Evolutionary conservation across 352 stramenopile genomes (phyloP).

Genomic region (Pythium sukuiense): DNA sequence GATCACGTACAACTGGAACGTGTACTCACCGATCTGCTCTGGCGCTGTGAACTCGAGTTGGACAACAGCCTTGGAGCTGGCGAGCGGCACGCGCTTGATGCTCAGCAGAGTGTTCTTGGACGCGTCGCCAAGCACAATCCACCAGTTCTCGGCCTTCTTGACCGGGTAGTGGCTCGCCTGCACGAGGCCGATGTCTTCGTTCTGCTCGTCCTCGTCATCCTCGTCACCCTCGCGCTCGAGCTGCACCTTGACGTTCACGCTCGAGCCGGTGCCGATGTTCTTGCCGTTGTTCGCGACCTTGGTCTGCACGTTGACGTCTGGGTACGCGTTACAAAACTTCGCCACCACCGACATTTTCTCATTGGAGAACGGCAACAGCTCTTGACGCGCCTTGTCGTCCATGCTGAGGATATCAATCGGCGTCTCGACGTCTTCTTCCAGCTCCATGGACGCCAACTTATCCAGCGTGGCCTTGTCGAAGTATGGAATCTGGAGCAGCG

Average conservation of each 20-base stretch:
- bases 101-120: constrained; percentile 95
- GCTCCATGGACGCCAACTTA: constrained; percentile 50
- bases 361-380: constrained; percentile 89
- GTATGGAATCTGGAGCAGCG: constrained; percentile 96
- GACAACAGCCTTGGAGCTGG: constrained; percentile 70
- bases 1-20: constrained; percentile 98
- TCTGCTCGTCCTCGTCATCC: constrained; percentile 62
- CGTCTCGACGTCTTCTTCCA: constrained; percentile 78
- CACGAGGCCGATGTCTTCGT: constrained; percentile 61
- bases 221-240: constrained; percentile 91
- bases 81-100: constrained; percentile 97
- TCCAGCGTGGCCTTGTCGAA: constrained; percentile 92
- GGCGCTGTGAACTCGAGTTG: constrained; percentile 96
- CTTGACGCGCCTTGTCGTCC: constrained; percentile 90
- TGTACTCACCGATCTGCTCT: constrained; percentile 92
- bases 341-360: constrained; percentile 96
- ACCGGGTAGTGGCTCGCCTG: constrained; percentile 72
- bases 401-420: constrained; percentile 89
- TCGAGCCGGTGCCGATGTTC: constrained; percentile 89
- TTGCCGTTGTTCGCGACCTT: constrained; percentile 90
- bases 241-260: constrained; percentile 87
- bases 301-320: constrained; percentile 96
- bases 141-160: constrained; percentile 98
- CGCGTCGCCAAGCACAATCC: constrained; percentile 96
- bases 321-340: constrained; percentile 99